phyloP scores from a whole-genome alignment of 148 eudicot species.

The Camellia granthamiana region DNA sequence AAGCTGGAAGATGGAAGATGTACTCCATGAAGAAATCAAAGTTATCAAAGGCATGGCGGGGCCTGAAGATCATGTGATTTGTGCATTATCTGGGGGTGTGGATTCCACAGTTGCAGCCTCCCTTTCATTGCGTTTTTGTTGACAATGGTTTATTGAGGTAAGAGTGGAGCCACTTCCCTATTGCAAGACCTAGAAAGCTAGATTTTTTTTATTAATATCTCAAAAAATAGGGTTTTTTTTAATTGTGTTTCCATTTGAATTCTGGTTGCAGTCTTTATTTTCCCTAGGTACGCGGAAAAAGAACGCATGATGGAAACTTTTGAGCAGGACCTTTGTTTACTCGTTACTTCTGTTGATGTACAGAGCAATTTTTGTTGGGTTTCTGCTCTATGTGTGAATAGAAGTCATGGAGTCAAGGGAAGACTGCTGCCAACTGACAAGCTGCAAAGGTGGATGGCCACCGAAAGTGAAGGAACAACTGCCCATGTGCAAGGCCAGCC shows the following conservation, averaged over 20 bases:
- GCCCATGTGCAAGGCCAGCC: too few species aligned
- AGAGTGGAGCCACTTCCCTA: slow-evolving; percentile 11
- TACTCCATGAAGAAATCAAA: slow-evolving; percentile 74
- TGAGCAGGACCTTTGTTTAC: slow-evolving; percentile 82
- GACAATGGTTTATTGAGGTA: slow-evolving; percentile 92
- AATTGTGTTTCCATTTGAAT: slow-evolving; percentile 2
- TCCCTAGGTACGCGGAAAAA: slow-evolving; percentile 69
- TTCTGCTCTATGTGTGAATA: too few species aligned
- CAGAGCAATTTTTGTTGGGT: too few species aligned
- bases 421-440: too few species aligned
- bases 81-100: slow-evolving; percentile 95
- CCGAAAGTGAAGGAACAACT: too few species aligned
- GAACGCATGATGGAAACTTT: slow-evolving; percentile 95
- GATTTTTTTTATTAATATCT: not conserved
- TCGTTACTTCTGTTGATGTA: slow-evolving; percentile 87
- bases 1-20: slow-evolving; percentile 94
- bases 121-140: slow-evolving; percentile 90
- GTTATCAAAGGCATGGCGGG: slow-evolving; percentile 61
- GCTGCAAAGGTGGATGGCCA: too few species aligned
- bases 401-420: too few species aligned
- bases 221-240: not conserved
- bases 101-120: slow-evolving; percentile 98
- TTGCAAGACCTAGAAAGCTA: not conserved
- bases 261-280: slow-evolving; percentile 9
- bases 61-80: slow-evolving; percentile 88